Base-by-base conservation (phyloP, 306 rosid species). In the Clitoria ternatea region DNA sequence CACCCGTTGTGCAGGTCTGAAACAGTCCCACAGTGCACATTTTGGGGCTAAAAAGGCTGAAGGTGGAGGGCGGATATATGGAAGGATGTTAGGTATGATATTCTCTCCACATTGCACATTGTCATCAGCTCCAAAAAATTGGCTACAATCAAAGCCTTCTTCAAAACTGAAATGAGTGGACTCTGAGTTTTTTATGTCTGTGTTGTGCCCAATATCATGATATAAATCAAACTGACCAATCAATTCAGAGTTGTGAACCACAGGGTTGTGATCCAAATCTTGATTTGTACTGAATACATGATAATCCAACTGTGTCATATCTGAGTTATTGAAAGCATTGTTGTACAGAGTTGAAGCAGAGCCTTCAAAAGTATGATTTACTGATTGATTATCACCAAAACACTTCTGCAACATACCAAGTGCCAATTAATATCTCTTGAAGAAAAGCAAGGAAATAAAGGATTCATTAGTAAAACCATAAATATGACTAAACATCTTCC, bases 1-100 rank as follows among this genome's bases (percentile, higher is more conserved):
- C 76, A 84, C 69, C 76, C 90, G 85, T 76, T 90, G 91, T 70
- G 96, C 97, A 57, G 98, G 98, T 78, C 98, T 87, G 27, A 87
- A 88, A 73, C 98, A 93, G 72, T 93, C 98, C 98, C 98, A 93
- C 8, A 93, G 86, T 9, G 98, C 91, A 80, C 98, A 93, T 69
- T 88, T 88, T 27, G 98, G 98, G 66, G 94, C 89, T 69, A 88
- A 77, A 77, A 90, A 93, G 4, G 98, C 98, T 47, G 97, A 87
- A 33, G 98, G 90, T 14, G 97, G 97, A 73, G 96, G 97, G 64
- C 92, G 71, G 69, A 87, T 79, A 74, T 79, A 84, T 43, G 97
- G 98, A 72, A 91, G 88, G 75, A 82, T 76, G 73, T 85, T 88
- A 47, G 89, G 85, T 18, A 84, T 64, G 39, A 49, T 40, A 71